Percentiles rank a stretch among this genome's conserved stretches.
Conservation (phyloP, 2,329 filamentous ascomycete species). For the Ramularia endophylla region DNA sequence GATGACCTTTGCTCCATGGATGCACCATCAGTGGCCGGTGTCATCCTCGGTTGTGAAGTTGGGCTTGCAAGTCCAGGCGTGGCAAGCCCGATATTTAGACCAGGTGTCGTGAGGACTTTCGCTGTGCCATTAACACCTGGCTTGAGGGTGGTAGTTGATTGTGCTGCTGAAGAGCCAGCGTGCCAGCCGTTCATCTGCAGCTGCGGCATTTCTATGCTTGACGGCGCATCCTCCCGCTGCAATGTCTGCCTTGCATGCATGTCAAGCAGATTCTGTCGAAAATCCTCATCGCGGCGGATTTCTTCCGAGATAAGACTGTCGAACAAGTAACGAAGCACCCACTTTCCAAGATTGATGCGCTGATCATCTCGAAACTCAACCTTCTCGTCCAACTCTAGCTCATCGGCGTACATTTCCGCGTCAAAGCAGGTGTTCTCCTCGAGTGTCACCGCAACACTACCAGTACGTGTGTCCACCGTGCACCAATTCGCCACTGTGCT, state of each 20-base stretch:
- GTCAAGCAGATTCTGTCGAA: slow-evolving; percentile 64
- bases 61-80: slow-evolving; percentile 30
- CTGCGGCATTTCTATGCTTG: slow-evolving; percentile 54
- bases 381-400: slow-evolving; percentile 66
- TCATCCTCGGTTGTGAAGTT: slow-evolving; percentile 31
- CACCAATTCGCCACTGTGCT: slow-evolving; percentile 96
- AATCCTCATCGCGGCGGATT: slow-evolving; percentile 69
- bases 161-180: slow-evolving; percentile 33
- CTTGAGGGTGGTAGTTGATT: slow-evolving; percentile 48
- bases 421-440: slow-evolving; percentile 97
- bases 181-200: slow-evolving; percentile 38
- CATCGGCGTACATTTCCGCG: slow-evolving; percentile 94
- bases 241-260: slow-evolving; percentile 51
- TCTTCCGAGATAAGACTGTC: slow-evolving; percentile 84
- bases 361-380: slow-evolving; percentile 87
- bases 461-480: slow-evolving; percentile 87
- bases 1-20: slow-evolving; percentile 51
- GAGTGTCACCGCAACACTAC: slow-evolving; percentile 80
- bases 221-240: slow-evolving; percentile 54
- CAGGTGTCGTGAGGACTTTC: slow-evolving; percentile 60
- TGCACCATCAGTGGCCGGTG: slow-evolving; percentile 35
- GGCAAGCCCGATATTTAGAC: slow-evolving; percentile 65
- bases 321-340: slow-evolving; percentile 91
- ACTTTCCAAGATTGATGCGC: slow-evolving; percentile 94
- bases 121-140: slow-evolving; percentile 60